These are phyloP conservation scores for Podospora australis DNA, from an alignment of 495 filamentous ascomycete species.

Conservation along the genomic window DNA sequence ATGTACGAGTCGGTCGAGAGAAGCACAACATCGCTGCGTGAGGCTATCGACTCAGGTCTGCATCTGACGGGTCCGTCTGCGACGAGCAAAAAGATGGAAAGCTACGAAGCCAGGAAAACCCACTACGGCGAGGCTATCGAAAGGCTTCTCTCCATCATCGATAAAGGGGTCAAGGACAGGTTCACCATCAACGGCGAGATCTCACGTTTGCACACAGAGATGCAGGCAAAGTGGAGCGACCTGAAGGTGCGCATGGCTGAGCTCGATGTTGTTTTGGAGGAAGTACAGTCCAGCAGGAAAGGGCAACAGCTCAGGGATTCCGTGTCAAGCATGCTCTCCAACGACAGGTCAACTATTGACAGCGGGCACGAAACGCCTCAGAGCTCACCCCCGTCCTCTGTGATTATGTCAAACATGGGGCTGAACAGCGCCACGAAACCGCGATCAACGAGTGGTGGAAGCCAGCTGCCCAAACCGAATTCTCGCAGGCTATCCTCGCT, in stretches of 20 bases:
- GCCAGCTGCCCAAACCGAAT: conserved; percentile 37
- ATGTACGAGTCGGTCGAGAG: conserved; percentile 90
- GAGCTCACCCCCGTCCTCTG: conserved; percentile 86
- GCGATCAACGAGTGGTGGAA: conserved; percentile 32
- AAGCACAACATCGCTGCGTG: conserved; percentile 73
- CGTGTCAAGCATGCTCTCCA: conserved; percentile 83
- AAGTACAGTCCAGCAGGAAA: conserved; percentile 57
- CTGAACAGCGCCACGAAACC: conserved; percentile 41
- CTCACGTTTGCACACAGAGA: conserved; percentile 71
- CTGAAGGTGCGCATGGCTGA: conserved; percentile 69
- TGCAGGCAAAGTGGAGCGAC: conserved; percentile 69
- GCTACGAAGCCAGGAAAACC: conserved; percentile 88
- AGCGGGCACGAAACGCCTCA: conserved; percentile 74
- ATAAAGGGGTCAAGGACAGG: conserved; percentile 84
- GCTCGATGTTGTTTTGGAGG: conserved; percentile 66
- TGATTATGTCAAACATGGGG: conserved; percentile 59
- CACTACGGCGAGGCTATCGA: conserved; percentile 96
- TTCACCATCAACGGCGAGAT: conserved; percentile 95
- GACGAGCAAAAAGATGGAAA: conserved; percentile 77
- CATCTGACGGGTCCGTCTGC: conserved; percentile 60
- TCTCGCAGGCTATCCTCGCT: conserved; percentile 28
- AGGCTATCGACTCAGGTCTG: conserved; percentile 66
- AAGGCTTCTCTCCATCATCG: conserved; percentile 81
- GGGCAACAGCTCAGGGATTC: conserved; percentile 83
- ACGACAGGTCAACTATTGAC: conserved; percentile 68